A percentile compares a stretch with the other conserved stretches of the same genome.
phyloP scores from a whole-genome alignment of 1,284 basidiomycete species.

The Rhodotorula sp. region DNA sequence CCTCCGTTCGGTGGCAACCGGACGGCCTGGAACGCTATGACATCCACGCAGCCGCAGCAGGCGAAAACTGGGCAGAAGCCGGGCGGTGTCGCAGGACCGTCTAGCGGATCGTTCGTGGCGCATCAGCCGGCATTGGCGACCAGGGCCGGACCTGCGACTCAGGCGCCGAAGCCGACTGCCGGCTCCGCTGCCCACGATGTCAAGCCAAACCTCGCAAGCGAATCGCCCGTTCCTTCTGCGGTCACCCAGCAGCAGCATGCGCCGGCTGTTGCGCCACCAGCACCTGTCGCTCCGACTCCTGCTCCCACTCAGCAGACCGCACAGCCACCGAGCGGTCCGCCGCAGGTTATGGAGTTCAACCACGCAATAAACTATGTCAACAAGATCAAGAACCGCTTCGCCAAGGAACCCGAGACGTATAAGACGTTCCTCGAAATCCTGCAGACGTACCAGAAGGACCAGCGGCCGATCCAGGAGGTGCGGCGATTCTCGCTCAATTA shows the following conservation, averaged over 20 bases:
- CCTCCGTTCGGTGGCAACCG: conserved; percentile 45
- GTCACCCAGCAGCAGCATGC: background rate
- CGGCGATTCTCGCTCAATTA: conserved; percentile 46
- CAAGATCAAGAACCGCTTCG: conserved; percentile 93
- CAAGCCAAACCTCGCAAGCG: background rate
- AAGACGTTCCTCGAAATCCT: conserved; percentile 97
- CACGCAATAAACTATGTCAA: conserved; percentile 97
- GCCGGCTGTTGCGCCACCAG: background rate
- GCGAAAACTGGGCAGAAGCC: background rate
- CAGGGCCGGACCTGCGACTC: background rate
- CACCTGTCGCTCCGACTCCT: conserved; percentile 13
- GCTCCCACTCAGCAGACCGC: conserved; percentile 2
- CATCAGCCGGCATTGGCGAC: background rate
- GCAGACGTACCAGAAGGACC: conserved; percentile 96
- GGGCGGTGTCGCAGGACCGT: background rate
- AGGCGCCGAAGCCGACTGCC: background rate
- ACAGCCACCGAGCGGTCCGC: background rate
- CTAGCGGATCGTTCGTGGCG: background rate
- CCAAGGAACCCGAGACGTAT: conserved; percentile 88
- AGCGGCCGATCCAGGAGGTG: conserved; percentile 81
- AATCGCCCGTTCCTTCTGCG: background rate
- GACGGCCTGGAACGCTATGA: background rate
- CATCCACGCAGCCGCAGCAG: conserved; percentile 5
- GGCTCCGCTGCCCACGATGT: background rate
- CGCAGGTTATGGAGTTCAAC: conserved; percentile 74